Base-by-base conservation (phyloP, 257 asterid species). In the Penstemon davidsonii region DNA sequence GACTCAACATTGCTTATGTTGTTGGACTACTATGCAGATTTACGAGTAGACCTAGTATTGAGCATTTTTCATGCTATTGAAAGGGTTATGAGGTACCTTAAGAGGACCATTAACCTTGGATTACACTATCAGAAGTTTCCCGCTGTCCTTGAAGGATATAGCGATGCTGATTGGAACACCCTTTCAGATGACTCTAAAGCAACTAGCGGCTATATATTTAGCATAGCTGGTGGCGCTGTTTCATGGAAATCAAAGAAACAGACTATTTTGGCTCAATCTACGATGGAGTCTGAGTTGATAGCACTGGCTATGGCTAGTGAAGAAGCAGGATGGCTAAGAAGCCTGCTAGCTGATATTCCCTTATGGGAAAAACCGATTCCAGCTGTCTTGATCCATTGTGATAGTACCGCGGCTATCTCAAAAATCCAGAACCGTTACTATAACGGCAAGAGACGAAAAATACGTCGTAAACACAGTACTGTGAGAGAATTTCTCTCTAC, bases 141-240 rank as follows among this genome's bases (percentile, higher is more conserved):
- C 8, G 51, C 62, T 67, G 47, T 67, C 36, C 63, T 53, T 0
- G 63, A 53, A 55, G 47, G 71, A n/a, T 67, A 38, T 2, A 51
- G 11, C 37, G 71, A 53, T 67, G 71, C 49, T 55, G 50, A 67
- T 18, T 67, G 62, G 71, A 67, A 52, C 19, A 67, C 55, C 52
- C 15, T 36, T 10, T 67, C 62, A n/a, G 63, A 67, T 10, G 50
- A 67, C 7, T 36, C 47, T 15, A 67, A 67, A 15, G 62, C 6
- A 10, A 67, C 71, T 41, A 67, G 71, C 37, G 47, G 49, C 2
- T 67, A 67, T 18, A 8, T 67, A 6, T 67, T 67, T 41, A 67
- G 42, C 47, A 36, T 60, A 4, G 2, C n/a, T 39, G 18, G 38
- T 6, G 66, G 66, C 1, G 66, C 19, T 13, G 50, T 67, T 39